phyloP scores from a whole-genome alignment of 495 filamentous ascomycete genomes.

The Articulospora tetracladia region DNA sequence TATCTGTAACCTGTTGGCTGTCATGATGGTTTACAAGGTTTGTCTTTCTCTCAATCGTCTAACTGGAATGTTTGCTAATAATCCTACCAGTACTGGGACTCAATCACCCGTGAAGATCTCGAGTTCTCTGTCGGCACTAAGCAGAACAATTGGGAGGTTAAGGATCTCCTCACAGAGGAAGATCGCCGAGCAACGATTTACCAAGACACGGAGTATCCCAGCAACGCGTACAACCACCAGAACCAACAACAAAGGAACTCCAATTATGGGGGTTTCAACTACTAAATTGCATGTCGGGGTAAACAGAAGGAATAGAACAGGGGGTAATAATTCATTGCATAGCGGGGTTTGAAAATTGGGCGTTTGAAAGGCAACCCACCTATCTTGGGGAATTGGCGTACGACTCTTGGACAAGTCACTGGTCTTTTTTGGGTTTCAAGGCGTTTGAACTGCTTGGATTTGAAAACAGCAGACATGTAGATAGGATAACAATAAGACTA shows the following conservation, averaged over 20 bases:
- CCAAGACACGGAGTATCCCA: slow-evolving; percentile 24
- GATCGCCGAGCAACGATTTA: slow-evolving; percentile 73
- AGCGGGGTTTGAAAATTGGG: slow-evolving; percentile 12
- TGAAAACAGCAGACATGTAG: slow-evolving; percentile 13
- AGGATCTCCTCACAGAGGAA: slow-evolving; percentile 87
- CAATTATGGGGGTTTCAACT: slow-evolving; percentile 28
- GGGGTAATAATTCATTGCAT: no score
- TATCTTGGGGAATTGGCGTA: not conserved
- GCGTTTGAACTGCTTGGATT: not conserved
- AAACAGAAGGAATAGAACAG: not conserved
- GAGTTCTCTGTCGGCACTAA: slow-evolving; percentile 96
- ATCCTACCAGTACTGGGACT: slow-evolving; percentile 80
- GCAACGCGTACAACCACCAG: slow-evolving; percentile 9
- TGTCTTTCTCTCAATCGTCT: slow-evolving; percentile 18
- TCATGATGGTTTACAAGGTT: slow-evolving; percentile 99
- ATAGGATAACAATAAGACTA: slow-evolving; percentile 2
- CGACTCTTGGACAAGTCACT: not conserved
- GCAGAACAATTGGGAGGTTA: slow-evolving; percentile 97
- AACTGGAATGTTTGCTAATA: slow-evolving; percentile 4
- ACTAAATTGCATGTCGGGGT: slow-evolving; percentile 7
- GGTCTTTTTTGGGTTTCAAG: not conserved
- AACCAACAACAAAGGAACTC: slow-evolving; percentile 14
- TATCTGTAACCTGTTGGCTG: slow-evolving; percentile 86
- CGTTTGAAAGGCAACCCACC: not conserved
- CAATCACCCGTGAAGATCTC: slow-evolving; percentile 96